Percentiles rank a stretch among this genome's conserved stretches.
Conservation (phyloP, 306 rosid genomes). For the Vicia villosa region DNA sequence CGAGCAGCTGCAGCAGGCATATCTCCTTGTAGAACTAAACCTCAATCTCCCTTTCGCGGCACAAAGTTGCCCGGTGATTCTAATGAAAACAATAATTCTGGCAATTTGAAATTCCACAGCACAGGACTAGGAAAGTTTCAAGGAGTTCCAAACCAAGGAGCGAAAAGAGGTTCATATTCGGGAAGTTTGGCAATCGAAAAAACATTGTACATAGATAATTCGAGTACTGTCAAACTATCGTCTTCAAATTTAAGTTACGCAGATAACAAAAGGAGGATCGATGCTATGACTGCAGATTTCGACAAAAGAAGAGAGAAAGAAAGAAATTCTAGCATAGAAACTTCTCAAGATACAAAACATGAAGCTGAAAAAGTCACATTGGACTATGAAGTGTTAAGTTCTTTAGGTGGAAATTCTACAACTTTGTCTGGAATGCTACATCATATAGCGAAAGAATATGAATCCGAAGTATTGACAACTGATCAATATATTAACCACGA, state of each 20-base stretch:
- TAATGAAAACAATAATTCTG: slow-evolving; percentile 46
- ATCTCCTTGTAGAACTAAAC: slow-evolving; percentile 67
- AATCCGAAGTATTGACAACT: slow-evolving; percentile 32
- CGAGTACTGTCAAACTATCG: slow-evolving; percentile 44
- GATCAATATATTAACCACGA: slow-evolving; percentile 35
- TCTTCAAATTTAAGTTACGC: slow-evolving; percentile 43
- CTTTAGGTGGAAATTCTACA: slow-evolving; percentile 40
- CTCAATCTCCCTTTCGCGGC: slow-evolving; percentile 59
- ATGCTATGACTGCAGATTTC: slow-evolving; percentile 37
- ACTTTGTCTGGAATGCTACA: slow-evolving; percentile 37
- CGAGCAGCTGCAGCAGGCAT: slow-evolving; percentile 54
- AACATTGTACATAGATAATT: slow-evolving; percentile 76
- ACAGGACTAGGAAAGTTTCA: slow-evolving; percentile 42
- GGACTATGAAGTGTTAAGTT: slow-evolving; percentile 39
- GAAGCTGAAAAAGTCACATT: slow-evolving; percentile 36
- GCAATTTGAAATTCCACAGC: slow-evolving; percentile 38
- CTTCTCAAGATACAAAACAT: slow-evolving; percentile 46
- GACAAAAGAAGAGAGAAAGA: slow-evolving; percentile 38
- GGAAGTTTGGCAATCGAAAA: slow-evolving; percentile 63
- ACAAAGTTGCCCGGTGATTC: slow-evolving; percentile 47
- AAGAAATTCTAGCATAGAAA: slow-evolving; percentile 42
- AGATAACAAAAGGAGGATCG: slow-evolving; percentile 38
- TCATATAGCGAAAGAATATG: slow-evolving; percentile 44
- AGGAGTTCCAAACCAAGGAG: slow-evolving; percentile 42
- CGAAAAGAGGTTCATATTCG: slow-evolving; percentile 45